Conservation (phyloP, 441 rosid species). For the Euphorbia corollata region DNA sequence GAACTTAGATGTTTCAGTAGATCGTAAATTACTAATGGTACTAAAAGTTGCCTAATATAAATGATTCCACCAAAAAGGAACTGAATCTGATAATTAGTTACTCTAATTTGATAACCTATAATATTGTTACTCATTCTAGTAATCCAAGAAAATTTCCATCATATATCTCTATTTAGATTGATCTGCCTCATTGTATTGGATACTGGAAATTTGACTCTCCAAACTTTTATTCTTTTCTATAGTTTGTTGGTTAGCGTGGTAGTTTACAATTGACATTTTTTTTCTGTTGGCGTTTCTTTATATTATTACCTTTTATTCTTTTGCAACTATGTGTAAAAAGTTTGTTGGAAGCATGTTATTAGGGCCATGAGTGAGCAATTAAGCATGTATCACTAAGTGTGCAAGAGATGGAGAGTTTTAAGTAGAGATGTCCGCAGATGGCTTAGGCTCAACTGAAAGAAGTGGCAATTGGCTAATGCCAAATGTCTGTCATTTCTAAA, state of each 20-base stretch:
- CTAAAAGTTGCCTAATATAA: background rate
- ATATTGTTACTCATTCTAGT: background rate
- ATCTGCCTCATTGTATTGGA: background rate
- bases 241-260: background rate
- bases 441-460: constrained; percentile 2
- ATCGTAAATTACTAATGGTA: background rate
- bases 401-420: background rate
- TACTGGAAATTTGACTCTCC: background rate
- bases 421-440: background rate
- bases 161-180: background rate
- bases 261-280: background rate
- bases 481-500: background rate
- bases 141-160: background rate
- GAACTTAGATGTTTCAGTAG: too few relatives aligned
- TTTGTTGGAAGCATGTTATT: constrained; percentile 9
- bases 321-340: background rate
- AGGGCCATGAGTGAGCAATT: background rate
- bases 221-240: background rate
- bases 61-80: background rate
- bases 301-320: background rate
- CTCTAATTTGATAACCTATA: background rate
- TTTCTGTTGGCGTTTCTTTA: background rate
- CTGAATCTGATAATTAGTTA: background rate
- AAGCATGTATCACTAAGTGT: background rate
- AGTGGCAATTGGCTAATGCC: background rate